These are phyloP conservation scores for Logfia minima DNA, from an alignment of 129 eudicot species.

Conservation along the genomic window DNA sequence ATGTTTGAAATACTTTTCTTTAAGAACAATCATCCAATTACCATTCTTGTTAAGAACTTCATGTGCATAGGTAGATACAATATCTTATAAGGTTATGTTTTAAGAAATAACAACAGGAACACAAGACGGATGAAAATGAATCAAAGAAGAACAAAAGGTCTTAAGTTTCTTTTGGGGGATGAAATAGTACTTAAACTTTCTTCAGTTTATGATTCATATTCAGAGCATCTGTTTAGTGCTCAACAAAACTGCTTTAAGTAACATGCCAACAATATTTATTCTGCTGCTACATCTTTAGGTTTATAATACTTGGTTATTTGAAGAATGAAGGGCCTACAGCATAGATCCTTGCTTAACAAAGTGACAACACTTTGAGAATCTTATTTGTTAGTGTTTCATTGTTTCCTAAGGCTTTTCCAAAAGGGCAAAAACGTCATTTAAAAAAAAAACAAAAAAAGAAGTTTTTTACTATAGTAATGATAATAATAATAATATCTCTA, in stretches of 20 bases:
- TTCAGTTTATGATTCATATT: slow-evolving; percentile 4
- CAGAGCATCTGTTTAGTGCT: slow-evolving; percentile 22
- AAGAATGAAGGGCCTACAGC: slow-evolving; percentile 29
- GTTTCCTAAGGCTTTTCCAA: slow-evolving; percentile 1
- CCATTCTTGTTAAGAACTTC: slow-evolving; percentile 10
- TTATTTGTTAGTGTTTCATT: slow-evolving; percentile 20
- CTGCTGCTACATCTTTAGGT: slow-evolving; percentile 18
- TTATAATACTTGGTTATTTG: slow-evolving; percentile 27
- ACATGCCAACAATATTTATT: slow-evolving; percentile 25
- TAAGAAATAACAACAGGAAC: neutral
- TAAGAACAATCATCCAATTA: slow-evolving; percentile 8
- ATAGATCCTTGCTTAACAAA: slow-evolving; percentile 39
- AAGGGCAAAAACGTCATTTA: slow-evolving; percentile 15
- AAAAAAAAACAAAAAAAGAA: too few relatives aligned
- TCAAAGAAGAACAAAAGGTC: neutral
- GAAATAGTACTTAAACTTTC: slow-evolving; percentile 6
- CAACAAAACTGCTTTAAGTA: slow-evolving; percentile 20
- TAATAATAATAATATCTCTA: neutral
- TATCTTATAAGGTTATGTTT: too few relatives aligned
- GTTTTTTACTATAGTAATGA: neutral
- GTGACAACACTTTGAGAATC: slow-evolving; percentile 26
- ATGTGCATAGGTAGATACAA: neutral
- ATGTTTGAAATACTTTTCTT: slow-evolving; percentile 11
- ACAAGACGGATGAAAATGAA: neutral
- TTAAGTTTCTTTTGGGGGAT: slow-evolving; percentile 14